Evolutionary conservation across 768 basidiomycete genomes (phyloP).

Genomic region (Trametes cubensis): DNA sequence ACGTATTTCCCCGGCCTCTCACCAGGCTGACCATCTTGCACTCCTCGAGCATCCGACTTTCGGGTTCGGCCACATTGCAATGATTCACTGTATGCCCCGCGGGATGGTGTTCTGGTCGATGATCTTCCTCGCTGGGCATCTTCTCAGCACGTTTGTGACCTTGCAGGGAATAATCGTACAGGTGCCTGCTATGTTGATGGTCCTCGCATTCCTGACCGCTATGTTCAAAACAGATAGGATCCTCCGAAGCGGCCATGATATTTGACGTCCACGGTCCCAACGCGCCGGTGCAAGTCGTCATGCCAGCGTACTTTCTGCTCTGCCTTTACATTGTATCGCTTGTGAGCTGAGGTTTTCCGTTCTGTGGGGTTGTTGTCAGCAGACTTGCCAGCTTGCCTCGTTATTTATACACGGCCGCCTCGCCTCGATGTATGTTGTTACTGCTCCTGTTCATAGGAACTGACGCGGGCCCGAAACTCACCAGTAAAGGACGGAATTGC

Average conservation of each 20-base stretch:
- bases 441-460: too few species aligned
- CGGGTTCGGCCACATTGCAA: slow-evolving; percentile 22
- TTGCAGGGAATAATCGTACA: slow-evolving; percentile 3
- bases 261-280: neutral
- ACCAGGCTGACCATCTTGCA: slow-evolving; percentile 18
- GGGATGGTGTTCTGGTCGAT: slow-evolving; percentile 26
- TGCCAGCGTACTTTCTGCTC: too few species aligned
- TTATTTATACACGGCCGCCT: too few species aligned
- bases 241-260: neutral
- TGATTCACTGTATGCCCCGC: slow-evolving; percentile 18
- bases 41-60: slow-evolving; percentile 12
- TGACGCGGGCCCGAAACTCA: too few species aligned
- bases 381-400: too few species aligned
- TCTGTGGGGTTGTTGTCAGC: too few species aligned
- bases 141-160: slow-evolving; percentile 19
- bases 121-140: slow-evolving; percentile 17
- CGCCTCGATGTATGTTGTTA: too few species aligned
- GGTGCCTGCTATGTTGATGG: slow-evolving; percentile 8
- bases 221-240: neutral
- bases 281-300: too few species aligned
- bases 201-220: neutral
- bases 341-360: too few species aligned
- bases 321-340: too few species aligned
- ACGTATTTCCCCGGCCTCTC: neutral
- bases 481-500: too few species aligned